Evolutionary conservation across 768 basidiomycete genomes (phyloP).

Genomic region (Amyloporia xantha): DNA sequence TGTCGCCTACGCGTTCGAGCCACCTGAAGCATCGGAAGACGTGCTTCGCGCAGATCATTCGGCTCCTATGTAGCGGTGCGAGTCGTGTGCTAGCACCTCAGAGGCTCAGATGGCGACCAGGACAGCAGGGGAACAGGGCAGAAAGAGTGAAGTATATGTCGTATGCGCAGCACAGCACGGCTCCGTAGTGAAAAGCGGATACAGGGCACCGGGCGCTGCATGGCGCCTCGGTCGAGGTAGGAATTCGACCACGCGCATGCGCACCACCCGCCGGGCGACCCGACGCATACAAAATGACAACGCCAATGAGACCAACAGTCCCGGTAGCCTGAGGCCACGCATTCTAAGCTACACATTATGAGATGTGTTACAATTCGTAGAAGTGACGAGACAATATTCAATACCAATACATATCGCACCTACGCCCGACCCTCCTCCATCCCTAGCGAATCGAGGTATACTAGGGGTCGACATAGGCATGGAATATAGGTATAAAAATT

Average conservation of each 20-base stretch:
- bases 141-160: neutral
- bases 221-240: no score
- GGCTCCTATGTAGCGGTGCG: neutral
- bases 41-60: constrained; percentile 20
- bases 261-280: no score
- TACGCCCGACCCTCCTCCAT: constrained; percentile 5
- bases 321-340: no score
- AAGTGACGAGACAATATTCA: constrained; percentile 9
- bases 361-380: neutral
- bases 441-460: constrained; percentile 14
- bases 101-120: neutral
- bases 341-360: constrained; percentile 7
- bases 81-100: neutral
- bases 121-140: no score
- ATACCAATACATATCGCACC: constrained; percentile 15
- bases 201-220: no score
- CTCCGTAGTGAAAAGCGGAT: no score
- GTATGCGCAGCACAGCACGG: no score
- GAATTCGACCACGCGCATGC: no score
- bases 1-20: constrained; percentile 70
- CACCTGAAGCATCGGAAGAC: constrained; percentile 58
- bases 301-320: no score
- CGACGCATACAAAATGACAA: no score
- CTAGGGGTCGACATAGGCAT: neutral
- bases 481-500: neutral